Evolutionary conservation across 768 basidiomycete genomes (phyloP).

Genomic region (Lactarius trivialis): DNA sequence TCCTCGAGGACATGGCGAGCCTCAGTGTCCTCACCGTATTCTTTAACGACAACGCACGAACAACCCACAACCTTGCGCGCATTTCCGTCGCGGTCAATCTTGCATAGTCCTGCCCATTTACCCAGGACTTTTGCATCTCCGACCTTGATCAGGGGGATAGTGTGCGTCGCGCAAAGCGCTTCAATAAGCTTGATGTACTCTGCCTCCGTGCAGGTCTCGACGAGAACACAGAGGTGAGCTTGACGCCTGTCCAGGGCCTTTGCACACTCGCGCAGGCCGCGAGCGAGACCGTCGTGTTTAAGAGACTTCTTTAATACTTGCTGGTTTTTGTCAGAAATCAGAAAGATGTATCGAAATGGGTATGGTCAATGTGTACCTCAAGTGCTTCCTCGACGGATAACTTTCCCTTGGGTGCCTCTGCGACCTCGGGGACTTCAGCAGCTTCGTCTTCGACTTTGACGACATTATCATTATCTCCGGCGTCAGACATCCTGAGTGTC

Average conservation of each 20-base stretch:
- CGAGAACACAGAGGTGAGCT: constrained; percentile 97
- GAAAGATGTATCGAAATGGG: neutral
- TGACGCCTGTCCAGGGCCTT: constrained; percentile 99
- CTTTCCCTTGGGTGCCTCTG: constrained; percentile 92
- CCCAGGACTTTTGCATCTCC: constrained; percentile 97
- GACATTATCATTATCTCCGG: constrained; percentile 59
- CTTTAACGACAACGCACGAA: constrained; percentile 95
- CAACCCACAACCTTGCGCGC: constrained; percentile 92
- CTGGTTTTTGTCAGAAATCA: constrained; percentile 35
- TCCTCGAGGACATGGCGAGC: constrained; percentile 90
- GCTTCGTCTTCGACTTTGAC: constrained; percentile 66
- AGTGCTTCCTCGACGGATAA: constrained; percentile 93
- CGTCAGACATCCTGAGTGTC: constrained; percentile 79
- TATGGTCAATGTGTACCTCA: constrained; percentile 45
- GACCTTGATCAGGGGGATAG: constrained; percentile 99
- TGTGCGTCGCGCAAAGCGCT: constrained; percentile 98
- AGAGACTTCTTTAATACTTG: constrained; percentile 99
- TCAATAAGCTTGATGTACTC: constrained; percentile 99
- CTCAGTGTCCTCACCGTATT: constrained; percentile 92
- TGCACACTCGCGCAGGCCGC: constrained; percentile 94
- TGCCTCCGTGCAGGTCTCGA: constrained; percentile 98
- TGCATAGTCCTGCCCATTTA: constrained; percentile 98
- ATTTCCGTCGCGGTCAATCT: constrained; percentile 99
- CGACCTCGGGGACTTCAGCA: constrained; percentile 63
- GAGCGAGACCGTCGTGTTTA: constrained; percentile 95